Conservation (phyloP, 257 asterid species). For the Solanum medicagineum region DNA sequence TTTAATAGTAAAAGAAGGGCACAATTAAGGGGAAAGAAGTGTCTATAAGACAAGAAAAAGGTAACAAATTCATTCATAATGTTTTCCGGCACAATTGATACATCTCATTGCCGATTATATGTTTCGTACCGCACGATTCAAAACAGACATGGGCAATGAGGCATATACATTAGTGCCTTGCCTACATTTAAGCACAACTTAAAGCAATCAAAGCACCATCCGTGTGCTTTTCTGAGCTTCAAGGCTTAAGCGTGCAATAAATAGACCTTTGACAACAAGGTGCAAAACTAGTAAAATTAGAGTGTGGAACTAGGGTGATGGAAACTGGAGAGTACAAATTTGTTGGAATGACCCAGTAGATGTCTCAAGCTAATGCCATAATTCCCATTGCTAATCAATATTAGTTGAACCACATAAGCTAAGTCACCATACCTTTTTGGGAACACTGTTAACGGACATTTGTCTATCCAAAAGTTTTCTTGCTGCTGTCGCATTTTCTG, state of each 20-base stretch:
- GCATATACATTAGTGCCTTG: background rate
- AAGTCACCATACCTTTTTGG: slow-evolving; percentile 65
- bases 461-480: slow-evolving; percentile 94
- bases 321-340: background rate
- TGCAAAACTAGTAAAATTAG: background rate
- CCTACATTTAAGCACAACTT: background rate
- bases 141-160: background rate
- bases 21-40: background rate
- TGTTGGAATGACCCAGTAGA: background rate
- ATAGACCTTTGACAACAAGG: background rate
- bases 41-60: background rate
- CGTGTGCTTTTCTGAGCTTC: background rate
- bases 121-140: background rate
- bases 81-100: background rate
- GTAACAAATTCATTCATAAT: background rate
- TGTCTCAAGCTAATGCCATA: background rate
- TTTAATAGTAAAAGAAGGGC: background rate
- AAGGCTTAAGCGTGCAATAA: background rate
- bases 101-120: background rate
- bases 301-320: background rate
- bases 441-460: slow-evolving; percentile 87
- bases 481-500: slow-evolving; percentile 96
- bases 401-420: background rate
- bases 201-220: background rate
- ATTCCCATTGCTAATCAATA: background rate